Evolutionary conservation across 129 eudicot species (phyloP).

Genomic region (Flaveria sonorensis): DNA sequence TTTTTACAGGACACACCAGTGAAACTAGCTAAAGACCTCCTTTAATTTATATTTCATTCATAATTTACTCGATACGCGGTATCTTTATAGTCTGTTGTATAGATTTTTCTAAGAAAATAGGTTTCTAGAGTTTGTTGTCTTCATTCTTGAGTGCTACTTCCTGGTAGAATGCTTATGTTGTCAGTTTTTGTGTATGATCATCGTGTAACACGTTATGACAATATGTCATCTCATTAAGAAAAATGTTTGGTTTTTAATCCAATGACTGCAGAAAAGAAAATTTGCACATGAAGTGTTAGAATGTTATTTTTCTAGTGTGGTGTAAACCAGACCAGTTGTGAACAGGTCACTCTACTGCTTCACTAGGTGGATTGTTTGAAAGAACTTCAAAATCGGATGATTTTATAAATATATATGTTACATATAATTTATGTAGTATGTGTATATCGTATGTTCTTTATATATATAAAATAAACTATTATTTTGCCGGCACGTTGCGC

Average conservation of each 20-base stretch:
- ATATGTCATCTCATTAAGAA: background rate
- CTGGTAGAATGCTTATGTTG: conserved; percentile 18
- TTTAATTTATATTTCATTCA: conserved; percentile 29
- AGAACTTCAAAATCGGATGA: too few relatives aligned
- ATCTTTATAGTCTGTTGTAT: conserved; percentile 30
- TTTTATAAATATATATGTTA: too few relatives aligned
- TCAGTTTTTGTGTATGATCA: conserved; percentile 25
- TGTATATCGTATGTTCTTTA: too few relatives aligned
- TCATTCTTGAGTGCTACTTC: conserved; percentile 5
- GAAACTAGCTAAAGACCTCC: conserved; percentile 67
- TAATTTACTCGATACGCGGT: conserved; percentile 6
- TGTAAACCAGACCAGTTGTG: too few relatives aligned
- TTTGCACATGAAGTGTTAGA: background rate
- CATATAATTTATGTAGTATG: too few relatives aligned
- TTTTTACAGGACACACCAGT: conserved; percentile 81
- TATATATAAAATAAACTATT: too few relatives aligned
- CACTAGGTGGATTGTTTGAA: too few relatives aligned
- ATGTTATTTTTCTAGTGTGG: too few relatives aligned
- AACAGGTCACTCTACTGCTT: too few relatives aligned
- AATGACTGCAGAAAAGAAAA: background rate
- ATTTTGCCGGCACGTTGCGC: too few relatives aligned
- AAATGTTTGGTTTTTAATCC: conserved; percentile 5
- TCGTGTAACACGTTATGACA: conserved; percentile 8
- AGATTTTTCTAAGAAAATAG: conserved; percentile 25
- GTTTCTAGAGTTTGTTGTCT: background rate